Conservation (phyloP, 2,329 filamentous ascomycete species). For the Colletotrichum viniferum region DNA sequence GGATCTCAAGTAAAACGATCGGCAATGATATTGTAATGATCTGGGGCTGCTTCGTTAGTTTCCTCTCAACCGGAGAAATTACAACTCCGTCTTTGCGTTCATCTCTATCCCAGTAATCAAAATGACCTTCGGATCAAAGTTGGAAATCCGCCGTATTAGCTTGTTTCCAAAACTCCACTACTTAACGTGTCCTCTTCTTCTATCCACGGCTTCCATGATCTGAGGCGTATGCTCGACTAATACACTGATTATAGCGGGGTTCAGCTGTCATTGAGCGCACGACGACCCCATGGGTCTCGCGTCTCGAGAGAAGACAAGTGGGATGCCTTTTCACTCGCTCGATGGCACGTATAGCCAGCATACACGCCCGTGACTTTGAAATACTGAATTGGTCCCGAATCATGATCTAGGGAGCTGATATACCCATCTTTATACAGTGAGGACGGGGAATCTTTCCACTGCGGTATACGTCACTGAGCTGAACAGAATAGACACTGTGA, state of each 20-base stretch:
- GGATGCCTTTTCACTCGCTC: rapidly evolving
- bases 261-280: background rate
- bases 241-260: rapidly evolving
- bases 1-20: too few relatives aligned
- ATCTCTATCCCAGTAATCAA: too few relatives aligned
- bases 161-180: background rate
- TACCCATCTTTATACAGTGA: background rate
- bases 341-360: background rate
- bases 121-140: background rate
- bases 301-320: background rate
- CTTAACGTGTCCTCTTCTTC: background rate
- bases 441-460: too few relatives aligned
- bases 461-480: too few relatives aligned
- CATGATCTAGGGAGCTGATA: background rate
- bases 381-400: background rate
- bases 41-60: too few relatives aligned
- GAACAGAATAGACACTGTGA: too few relatives aligned
- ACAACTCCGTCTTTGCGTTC: too few relatives aligned
- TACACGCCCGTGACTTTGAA: background rate
- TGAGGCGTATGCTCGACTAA: rapidly evolving
- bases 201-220: background rate
- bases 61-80: too few relatives aligned
- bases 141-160: too few relatives aligned
- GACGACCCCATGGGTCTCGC: background rate
- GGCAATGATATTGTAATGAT: too few relatives aligned